Base-by-base conservation (phyloP, 2,329 filamentous ascomycete species). In the Dactylellina parvicollis region DNA sequence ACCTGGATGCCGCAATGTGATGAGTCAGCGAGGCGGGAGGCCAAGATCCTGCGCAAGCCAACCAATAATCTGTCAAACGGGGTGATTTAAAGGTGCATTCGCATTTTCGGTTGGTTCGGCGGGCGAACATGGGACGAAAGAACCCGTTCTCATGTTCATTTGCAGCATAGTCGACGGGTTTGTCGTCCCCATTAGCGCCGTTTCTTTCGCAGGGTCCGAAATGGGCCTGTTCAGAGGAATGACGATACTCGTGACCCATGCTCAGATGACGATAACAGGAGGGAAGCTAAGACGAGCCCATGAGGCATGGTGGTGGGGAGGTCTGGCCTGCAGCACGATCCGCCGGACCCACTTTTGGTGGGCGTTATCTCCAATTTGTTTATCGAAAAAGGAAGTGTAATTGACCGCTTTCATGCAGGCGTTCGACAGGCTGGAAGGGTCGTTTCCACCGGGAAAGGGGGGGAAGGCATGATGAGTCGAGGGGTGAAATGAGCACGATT, bases 261-360 rank as follows among this genome's bases (percentile, higher is more conserved):
- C 55, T 69, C 64, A 69, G 14, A 69, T 69, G 64, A 69, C 64
- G 64, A 69, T 69, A 69, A 69, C 64, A 69, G 64, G 46, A 69
- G 64, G 64, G 34, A 20, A 66, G 42, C 28, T 38, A 56, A 47
- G 50, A 26, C 32, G 22, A 46, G 26, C n/a, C 36, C 26, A 14
- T 28, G 18, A 18, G 26, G 47, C 40, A 44, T 44, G 26, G n/a
- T 9, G 49, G 34, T 54, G 49, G 61, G 52, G 36, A 47, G 47
- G 26, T 38, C 46, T 44, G 34, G 46, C 46, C 55, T 69, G 36
- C 47, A 60, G 55, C 44, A 59, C 55, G 40, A 61, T 61, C 64
- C 64, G 64, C 44, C 55, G 64, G 64, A 69, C 64, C 64, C 64
- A 69, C 64, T 4, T 28, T 61, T 60, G 47, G 44, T 42, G 42